Base-by-base conservation (phyloP, 768 basidiomycete species). In the Sutorius australiensis region DNA sequence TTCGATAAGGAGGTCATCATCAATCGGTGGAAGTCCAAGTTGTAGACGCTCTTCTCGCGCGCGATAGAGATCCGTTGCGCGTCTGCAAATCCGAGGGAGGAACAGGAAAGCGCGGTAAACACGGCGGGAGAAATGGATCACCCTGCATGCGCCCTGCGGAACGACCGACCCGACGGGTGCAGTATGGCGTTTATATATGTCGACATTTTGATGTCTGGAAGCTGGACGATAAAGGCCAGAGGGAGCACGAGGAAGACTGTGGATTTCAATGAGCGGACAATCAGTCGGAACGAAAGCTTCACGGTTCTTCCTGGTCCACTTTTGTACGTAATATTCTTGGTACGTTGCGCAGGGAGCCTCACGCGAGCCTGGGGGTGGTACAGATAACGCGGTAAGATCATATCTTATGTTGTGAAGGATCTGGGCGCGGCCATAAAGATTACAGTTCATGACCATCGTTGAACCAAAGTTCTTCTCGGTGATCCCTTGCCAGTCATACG, bases 311-410 rank as follows among this genome's bases (percentile, higher is more conserved):
- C 78, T 67, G 14, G 78, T 76, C 77, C 82, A 89, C 56, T 73
- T 77, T 21, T 79, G 50, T 28, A 74, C 45, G 68, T 80, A 87
- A 61, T 78, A 89, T 3, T 85, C 84, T 37, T 74, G 61, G 61
- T 86, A 90, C 2, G 80, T 85, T 5, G 73, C 47, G 54, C 60
- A 77, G 0, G 58, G 67, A 13, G 68, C 69, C 61, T 83, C 85
- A 34, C 71, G 71, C 5, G 83, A 78, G 9, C 76, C 83, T 5
- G 69, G 63, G 0, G 71, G 70, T 4, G 87, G 86, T 9, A 56
- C 59, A 38, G 88, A 87, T 63, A 80, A 63, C 3, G 86, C 86
- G 0, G 84, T 80, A 32, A 92, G 69, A 65, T 92, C 89, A 40
- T 75, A 51, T 32, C 87, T 80, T 54, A 90, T 76, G 32, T 71